Conservation (phyloP, 1,284 basidiomycete genomes). For the Ganoderma resinaceum region DNA sequence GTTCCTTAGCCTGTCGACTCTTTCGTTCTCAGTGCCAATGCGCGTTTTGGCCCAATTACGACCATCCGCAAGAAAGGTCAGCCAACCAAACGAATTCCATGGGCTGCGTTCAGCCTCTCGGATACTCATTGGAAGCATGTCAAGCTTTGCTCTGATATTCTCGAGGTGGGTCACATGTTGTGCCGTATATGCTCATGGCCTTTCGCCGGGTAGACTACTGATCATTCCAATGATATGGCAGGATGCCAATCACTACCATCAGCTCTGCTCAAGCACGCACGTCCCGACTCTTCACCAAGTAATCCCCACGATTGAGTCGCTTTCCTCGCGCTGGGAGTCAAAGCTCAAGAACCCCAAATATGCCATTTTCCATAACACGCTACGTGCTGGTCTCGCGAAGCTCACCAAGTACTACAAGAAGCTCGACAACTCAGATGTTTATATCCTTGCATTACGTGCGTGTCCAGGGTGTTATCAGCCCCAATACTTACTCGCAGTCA, state of each 20-base stretch:
- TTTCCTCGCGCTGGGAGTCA: slow-evolving; percentile 35
- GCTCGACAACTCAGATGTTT: slow-evolving; percentile 34
- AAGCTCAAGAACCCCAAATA: slow-evolving; percentile 25
- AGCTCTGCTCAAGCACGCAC: slow-evolving; percentile 1
- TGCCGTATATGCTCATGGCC: too few relatives aligned
- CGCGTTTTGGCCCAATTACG: slow-evolving; percentile 38
- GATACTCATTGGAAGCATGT: slow-evolving; percentile 33
- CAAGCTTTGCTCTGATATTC: slow-evolving; percentile 13
- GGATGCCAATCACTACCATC: slow-evolving; percentile 17
- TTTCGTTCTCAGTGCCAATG: slow-evolving; percentile 33
- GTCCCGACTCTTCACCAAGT: slow-evolving; percentile 24
- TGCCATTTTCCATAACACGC: slow-evolving; percentile 23
- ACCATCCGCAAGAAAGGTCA: slow-evolving; percentile 25
- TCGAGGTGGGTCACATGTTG: not conserved
- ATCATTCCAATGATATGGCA: not conserved
- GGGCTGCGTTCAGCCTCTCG: slow-evolving; percentile 33
- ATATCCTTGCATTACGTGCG: slow-evolving; percentile 22
- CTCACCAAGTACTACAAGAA: slow-evolving; percentile 37
- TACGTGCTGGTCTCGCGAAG: slow-evolving; percentile 32
- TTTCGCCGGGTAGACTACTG: too few relatives aligned
- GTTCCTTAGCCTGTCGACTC: slow-evolving; percentile 25
- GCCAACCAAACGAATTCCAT: slow-evolving; percentile 36
- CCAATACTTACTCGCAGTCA: too few relatives aligned
- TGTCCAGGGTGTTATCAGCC: too few relatives aligned
- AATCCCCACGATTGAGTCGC: slow-evolving; percentile 35